Conservation (phyloP, 2,329 filamentous ascomycete genomes). For the Aureobasidium melanogenum region DNA sequence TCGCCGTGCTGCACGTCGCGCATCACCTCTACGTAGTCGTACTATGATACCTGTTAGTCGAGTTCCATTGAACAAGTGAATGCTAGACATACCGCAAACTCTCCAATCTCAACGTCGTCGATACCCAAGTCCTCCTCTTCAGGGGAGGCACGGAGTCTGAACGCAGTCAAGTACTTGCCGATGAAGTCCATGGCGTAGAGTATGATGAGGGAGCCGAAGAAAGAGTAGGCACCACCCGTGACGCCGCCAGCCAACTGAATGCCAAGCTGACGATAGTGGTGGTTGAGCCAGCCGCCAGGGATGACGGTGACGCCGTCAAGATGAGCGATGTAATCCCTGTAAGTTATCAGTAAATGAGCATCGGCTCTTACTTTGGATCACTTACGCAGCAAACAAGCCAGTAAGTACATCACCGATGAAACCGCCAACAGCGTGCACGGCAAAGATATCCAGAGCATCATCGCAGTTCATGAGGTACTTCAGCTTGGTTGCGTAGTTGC, state of each 20-base stretch:
- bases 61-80: not conserved
- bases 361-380: not conserved
- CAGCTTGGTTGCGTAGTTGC: constrained; percentile 86
- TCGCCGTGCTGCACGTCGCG: constrained; percentile 49
- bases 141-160: constrained; percentile 64
- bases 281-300: constrained; percentile 71
- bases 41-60: constrained; percentile 33
- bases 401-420: constrained; percentile 72
- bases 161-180: constrained; percentile 68
- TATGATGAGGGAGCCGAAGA: constrained; percentile 67
- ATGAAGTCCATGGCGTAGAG: constrained; percentile 51
- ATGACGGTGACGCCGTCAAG: constrained; percentile 64
- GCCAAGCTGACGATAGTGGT: constrained; percentile 72
- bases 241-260: constrained; percentile 79
- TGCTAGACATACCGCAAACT: constrained; percentile 60
- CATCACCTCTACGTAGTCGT: constrained; percentile 82
- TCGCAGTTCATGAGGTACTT: constrained; percentile 77
- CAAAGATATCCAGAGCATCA: constrained; percentile 82
- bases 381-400: constrained; percentile 69
- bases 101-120: constrained; percentile 83
- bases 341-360: not conserved
- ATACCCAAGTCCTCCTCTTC: constrained; percentile 78
- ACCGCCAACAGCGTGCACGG: constrained; percentile 70
- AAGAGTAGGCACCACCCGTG: constrained; percentile 68
- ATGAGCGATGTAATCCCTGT: constrained; percentile 65